A percentile compares a stretch with the other conserved stretches of the same genome.
Conservation (phyloP, 768 basidiomycete species). For the Psilocybe cubensis region DNA sequence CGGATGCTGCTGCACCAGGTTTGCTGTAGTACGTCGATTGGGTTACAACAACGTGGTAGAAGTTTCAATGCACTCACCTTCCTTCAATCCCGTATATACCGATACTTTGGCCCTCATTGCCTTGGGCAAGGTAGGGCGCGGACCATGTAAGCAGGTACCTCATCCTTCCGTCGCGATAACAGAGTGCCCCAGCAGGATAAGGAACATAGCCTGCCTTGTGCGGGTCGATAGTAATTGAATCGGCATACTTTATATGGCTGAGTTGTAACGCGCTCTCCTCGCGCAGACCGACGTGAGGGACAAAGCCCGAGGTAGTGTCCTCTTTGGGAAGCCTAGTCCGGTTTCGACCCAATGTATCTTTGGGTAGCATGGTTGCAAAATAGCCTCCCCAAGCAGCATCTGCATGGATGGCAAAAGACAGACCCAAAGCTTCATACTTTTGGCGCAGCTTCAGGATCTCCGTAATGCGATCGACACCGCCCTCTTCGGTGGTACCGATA, state of each 20-base stretch:
- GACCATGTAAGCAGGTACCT: constrained; percentile 37
- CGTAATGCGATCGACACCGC: constrained; percentile 42
- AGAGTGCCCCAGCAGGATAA: constrained; percentile 45
- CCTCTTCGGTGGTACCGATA: constrained; percentile 48
- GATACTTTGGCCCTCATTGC: constrained; percentile 33
- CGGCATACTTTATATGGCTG: constrained; percentile 25
- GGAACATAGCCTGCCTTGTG: constrained; percentile 49
- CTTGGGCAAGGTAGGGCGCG: constrained; percentile 11
- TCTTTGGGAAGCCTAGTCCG: neutral
- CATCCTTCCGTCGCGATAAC: constrained; percentile 40
- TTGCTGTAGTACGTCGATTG: constrained; percentile 31
- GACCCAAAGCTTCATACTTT: constrained; percentile 16
- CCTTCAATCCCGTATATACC: constrained; percentile 52
- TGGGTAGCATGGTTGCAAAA: constrained; percentile 26
- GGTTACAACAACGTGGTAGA: too few species aligned
- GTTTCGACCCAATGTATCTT: too few species aligned
- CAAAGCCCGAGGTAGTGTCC: neutral
- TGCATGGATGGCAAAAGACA: constrained; percentile 16
- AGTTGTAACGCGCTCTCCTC: constrained; percentile 30
- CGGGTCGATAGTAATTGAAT: constrained; percentile 43
- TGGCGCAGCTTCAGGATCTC: constrained; percentile 38
- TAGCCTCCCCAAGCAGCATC: constrained; percentile 54
- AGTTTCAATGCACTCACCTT: too few species aligned
- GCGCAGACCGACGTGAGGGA: constrained; percentile 9
- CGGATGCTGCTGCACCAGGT: constrained; percentile 46